Evolutionary conservation across 2,329 filamentous ascomycete genomes (phyloP), one percentile per base, ranked within the genome.

Genomic region (Pseudogymnoascus sp.): DNA sequence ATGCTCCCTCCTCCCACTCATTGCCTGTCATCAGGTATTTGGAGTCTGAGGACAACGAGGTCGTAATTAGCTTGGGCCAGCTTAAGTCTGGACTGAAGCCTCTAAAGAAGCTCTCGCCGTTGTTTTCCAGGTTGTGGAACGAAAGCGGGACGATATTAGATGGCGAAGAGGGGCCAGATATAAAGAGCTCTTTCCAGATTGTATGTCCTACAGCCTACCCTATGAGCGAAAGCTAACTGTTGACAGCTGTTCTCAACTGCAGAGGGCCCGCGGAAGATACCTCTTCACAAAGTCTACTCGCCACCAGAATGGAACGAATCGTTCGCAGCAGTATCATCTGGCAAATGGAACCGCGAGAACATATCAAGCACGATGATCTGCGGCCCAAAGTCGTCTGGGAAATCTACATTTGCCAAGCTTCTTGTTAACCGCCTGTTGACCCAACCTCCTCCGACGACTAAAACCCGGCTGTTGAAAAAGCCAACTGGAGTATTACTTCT

Each of bases 311-410:
- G 85, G 86, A 84, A 87, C 66, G 80, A 79, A 17, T 50, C 61
- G 1, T 47, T 73, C 9, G 65, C 69, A 36, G 67, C 62, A 62
- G 50, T 68, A 6, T 64, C 66, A 26, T 36, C 50, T 39, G 39
- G 15, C 17, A 60, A 58, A 8, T 58, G 40, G 68, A 79, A 81
- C 60, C 74, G 83, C n/a, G 80, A 79, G 21, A 76, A 77, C 26
- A 68, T 82, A 66, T 71, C 63, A 9, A 72, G 73, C 47, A 74
- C 68, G 36, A 76, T 92, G 64, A 75, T 90, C 2, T 86, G 86
- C 58, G 89, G 89, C 0, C 83, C 86, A 0, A 89, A 90, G 65
- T 85, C 83, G 0, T 84, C 88, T 2, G 89, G 89, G 2, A 92
- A 92, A 69, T 92, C 89, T 0, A 91, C 87, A 0, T 89, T 92